Conservation (phyloP, 257 asterid species). For the Vinca minor region DNA sequence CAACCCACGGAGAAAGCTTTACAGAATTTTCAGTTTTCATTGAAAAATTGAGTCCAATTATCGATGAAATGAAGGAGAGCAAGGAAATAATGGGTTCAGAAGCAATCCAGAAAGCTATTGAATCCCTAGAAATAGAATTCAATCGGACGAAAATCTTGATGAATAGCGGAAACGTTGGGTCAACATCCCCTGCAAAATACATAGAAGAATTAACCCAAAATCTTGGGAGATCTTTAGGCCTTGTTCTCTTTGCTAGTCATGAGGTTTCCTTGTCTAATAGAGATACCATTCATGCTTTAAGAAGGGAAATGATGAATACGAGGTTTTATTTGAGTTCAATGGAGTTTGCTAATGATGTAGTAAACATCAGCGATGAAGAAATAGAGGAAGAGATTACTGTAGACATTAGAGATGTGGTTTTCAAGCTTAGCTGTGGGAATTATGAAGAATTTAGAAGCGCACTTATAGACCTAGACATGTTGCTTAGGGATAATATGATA, state of each 20-base stretch:
- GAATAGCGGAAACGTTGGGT: slow-evolving; percentile 19
- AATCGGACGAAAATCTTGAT: slow-evolving; percentile 36
- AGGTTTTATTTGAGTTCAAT: slow-evolving; percentile 35
- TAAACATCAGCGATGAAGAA: slow-evolving; percentile 24
- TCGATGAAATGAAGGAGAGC: slow-evolving; percentile 42
- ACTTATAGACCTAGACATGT: slow-evolving; percentile 29
- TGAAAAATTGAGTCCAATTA: slow-evolving; percentile 52
- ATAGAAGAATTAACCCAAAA: slow-evolving; percentile 47
- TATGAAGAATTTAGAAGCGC: slow-evolving; percentile 44
- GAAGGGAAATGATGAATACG: slow-evolving; percentile 59
- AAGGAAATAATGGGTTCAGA: slow-evolving; percentile 23
- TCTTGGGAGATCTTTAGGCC: slow-evolving; percentile 75
- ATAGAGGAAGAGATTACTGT: slow-evolving; percentile 19
- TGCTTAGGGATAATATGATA: slow-evolving; percentile 39
- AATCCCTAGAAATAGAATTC: slow-evolving; percentile 58
- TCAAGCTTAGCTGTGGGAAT: slow-evolving; percentile 38
- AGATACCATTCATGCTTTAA: slow-evolving; percentile 47
- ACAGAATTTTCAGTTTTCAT: slow-evolving; percentile 49
- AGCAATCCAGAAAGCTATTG: slow-evolving; percentile 49
- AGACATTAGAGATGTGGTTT: slow-evolving; percentile 43
- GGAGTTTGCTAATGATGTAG: slow-evolving; percentile 28
- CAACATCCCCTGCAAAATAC: slow-evolving; percentile 50
- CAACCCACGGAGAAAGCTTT: slow-evolving; percentile 41
- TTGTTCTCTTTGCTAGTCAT: slow-evolving; percentile 68
- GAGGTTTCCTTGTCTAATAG: slow-evolving; percentile 43